phyloP scores from a whole-genome alignment of 148 eudicot genomes.

The Camellia granthamiana region DNA sequence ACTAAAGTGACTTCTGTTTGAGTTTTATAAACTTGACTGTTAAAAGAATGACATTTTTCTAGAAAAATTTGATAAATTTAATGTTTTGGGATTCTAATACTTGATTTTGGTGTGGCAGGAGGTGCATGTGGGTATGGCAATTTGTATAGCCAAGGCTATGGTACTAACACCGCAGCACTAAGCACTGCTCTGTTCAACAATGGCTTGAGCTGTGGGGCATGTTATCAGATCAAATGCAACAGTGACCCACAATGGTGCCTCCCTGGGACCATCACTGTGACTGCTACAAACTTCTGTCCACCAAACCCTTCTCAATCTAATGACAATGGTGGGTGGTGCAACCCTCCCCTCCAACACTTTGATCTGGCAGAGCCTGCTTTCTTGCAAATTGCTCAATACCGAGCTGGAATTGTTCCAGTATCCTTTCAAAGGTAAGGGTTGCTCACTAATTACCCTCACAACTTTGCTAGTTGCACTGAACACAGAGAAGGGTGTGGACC shows the following conservation, averaged over 20 bases:
- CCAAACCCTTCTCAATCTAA: conserved; percentile 19
- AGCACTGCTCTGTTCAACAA: conserved; percentile 75
- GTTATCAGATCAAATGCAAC: conserved; percentile 23
- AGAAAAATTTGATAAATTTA: too few species aligned
- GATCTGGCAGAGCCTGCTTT: conserved; percentile 40
- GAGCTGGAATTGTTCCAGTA: conserved; percentile 33
- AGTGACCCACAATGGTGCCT: conserved; percentile 25
- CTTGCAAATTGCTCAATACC: conserved; percentile 28
- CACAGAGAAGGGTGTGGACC: too few species aligned
- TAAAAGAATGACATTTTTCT: too few species aligned
- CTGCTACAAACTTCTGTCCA: conserved; percentile 27
- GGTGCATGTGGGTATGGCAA: conserved; percentile 84
- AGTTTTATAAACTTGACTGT: too few species aligned
- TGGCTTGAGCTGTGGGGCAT: conserved; percentile 27
- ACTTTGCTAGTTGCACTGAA: background rate
- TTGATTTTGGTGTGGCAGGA: conserved; percentile 30
- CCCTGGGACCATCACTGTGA: conserved; percentile 19
- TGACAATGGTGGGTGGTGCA: conserved; percentile 35
- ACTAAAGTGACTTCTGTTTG: too few species aligned
- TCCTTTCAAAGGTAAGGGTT: conserved; percentile 18
- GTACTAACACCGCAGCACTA: conserved; percentile 71
- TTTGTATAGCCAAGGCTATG: conserved; percentile 63
- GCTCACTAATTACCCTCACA: too few species aligned
- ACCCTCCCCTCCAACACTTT: conserved; percentile 29
- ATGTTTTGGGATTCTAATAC: background rate